Evolutionary conservation across 2,329 filamentous ascomycete genomes (phyloP).

Genomic region (Cordyceps cicadae): DNA sequence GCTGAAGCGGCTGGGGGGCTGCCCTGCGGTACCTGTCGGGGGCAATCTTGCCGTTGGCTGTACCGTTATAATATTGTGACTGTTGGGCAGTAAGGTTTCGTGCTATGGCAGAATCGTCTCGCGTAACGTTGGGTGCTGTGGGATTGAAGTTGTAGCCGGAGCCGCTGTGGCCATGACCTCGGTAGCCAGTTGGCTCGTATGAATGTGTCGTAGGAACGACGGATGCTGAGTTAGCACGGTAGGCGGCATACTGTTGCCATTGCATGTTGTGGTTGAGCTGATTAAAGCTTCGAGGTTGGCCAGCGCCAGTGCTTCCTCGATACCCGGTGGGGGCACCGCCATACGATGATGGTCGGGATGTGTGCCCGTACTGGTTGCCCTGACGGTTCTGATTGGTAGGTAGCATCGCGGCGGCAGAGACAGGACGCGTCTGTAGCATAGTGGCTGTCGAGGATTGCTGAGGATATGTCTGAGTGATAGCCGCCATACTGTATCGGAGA

Average conservation of each 20-base stretch:
- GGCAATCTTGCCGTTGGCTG: slow-evolving; percentile 39
- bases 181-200: slow-evolving; percentile 20
- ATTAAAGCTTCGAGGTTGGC: slow-evolving; percentile 69
- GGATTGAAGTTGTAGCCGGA: slow-evolving; percentile 30
- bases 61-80: slow-evolving; percentile 36
- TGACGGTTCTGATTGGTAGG: slow-evolving; percentile 41
- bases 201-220: slow-evolving; percentile 28
- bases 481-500: slow-evolving; percentile 57
- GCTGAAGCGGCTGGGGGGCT: slow-evolving; percentile 35
- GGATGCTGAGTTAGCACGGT: slow-evolving; percentile 41
- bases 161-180: slow-evolving; percentile 28
- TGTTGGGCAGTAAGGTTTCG: slow-evolving; percentile 36
- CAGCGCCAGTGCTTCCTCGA: slow-evolving; percentile 48
- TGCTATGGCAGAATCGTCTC: slow-evolving; percentile 44
- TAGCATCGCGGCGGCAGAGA: slow-evolving; percentile 43
- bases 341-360: slow-evolving; percentile 8
- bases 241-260: slow-evolving; percentile 42
- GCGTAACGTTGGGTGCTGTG: slow-evolving; percentile 33
- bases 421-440: slow-evolving; percentile 67
- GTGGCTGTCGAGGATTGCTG: slow-evolving; percentile 66
- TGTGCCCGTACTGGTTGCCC: slow-evolving; percentile 40
- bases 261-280: slow-evolving; percentile 51
- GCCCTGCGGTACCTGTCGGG: slow-evolving; percentile 73
- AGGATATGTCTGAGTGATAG: slow-evolving; percentile 73
- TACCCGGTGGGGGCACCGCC: slow-evolving; percentile 38